Evolutionary conservation across 371 early-diverging fungal species (phyloP).

Genomic region (Thermomucor indicae-seudaticae): DNA sequence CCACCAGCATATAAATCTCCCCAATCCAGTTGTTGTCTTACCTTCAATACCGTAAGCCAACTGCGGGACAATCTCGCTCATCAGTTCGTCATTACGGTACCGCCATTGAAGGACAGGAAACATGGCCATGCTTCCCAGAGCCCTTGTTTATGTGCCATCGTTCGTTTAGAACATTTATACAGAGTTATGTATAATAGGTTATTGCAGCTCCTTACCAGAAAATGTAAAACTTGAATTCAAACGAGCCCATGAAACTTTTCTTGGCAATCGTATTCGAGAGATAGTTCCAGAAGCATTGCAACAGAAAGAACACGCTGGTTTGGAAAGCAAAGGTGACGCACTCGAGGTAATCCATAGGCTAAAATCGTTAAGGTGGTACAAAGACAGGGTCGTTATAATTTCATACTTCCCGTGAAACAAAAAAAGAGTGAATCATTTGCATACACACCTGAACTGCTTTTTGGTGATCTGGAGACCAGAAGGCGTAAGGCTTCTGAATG

Average conservation of each 20-base stretch:
- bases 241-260: slow-evolving; percentile 28
- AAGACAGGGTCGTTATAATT: background rate
- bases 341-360: slow-evolving; percentile 26
- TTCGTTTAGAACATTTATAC: background rate
- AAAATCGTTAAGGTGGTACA: background rate
- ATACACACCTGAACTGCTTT: slow-evolving; percentile 5
- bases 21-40: background rate
- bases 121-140: slow-evolving; percentile 28
- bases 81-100: slow-evolving; percentile 18
- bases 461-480: slow-evolving; percentile 34
- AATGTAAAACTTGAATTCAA: slow-evolving; percentile 31
- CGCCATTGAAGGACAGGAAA: slow-evolving; percentile 46
- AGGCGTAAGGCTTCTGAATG: slow-evolving; percentile 29
- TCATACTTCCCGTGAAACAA: background rate
- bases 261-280: slow-evolving; percentile 22
- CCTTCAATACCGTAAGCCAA: slow-evolving; percentile 40
- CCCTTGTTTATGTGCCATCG: slow-evolving; percentile 19
- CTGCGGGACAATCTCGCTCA: slow-evolving; percentile 39
- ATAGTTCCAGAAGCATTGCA: slow-evolving; percentile 37
- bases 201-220: slow-evolving; percentile 19
- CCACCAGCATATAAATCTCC: background rate
- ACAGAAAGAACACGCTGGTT: slow-evolving; percentile 22
- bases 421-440: slow-evolving; percentile 1
- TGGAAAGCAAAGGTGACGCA: slow-evolving; percentile 23
- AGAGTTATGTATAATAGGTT: background rate